Percentiles rank a stretch among this genome's conserved stretches.
phyloP scores from a whole-genome alignment of 257 asterid genomes.

The Petunia axillaris region DNA sequence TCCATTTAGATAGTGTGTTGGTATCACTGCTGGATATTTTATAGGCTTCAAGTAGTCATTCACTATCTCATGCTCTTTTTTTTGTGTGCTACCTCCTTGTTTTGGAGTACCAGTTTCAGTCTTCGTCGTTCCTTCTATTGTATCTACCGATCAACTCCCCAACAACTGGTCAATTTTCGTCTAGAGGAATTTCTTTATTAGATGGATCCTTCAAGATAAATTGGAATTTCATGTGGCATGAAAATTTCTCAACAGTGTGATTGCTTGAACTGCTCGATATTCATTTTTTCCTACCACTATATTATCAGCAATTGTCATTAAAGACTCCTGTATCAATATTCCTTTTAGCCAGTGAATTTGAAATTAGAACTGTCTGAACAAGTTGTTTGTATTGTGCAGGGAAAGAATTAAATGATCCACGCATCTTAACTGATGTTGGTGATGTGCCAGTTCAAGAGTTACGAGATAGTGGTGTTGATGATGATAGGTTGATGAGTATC shows the following conservation, averaged over 20 bases:
- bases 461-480: conserved; percentile 92
- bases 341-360: neutral
- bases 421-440: conserved; percentile 88
- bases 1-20: no score
- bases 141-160: no score
- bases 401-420: conserved; percentile 77
- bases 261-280: neutral
- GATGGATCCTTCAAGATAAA: neutral
- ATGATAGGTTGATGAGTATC: conserved; percentile 80
- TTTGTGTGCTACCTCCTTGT: no score
- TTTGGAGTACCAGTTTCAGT: no score
- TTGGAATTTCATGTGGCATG: neutral
- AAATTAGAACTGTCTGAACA: conserved; percentile 8
- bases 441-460: conserved; percentile 95
- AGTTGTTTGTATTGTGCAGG: conserved; percentile 52
- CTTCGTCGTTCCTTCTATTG: no score
- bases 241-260: neutral
- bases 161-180: neutral
- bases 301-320: neutral
- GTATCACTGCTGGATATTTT: no score
- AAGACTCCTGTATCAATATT: neutral
- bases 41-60: no score
- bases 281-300: neutral
- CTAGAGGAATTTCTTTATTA: neutral
- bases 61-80: no score